Percentiles rank a stretch among this genome's conserved stretches.
These are phyloP conservation scores for Brassica hybrid DNA, from an alignment of 441 rosid genomes.

Conservation along the genomic window DNA sequence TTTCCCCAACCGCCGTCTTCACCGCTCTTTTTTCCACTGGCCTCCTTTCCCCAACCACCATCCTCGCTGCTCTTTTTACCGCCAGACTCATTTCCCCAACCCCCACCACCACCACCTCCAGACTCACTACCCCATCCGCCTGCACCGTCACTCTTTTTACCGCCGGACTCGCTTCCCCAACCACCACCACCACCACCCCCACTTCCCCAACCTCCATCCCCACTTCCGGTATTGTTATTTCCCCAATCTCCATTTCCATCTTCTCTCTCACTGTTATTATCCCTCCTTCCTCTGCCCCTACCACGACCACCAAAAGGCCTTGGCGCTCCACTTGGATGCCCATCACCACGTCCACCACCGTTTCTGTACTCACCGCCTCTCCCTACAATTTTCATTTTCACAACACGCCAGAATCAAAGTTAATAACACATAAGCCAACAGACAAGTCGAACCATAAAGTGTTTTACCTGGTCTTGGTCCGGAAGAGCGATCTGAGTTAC, in stretches of 20 bases:
- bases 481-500: constrained; percentile 73
- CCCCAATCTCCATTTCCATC: constrained; percentile 62
- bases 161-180: constrained; percentile 44
- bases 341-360: constrained; percentile 68
- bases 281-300: constrained; percentile 74
- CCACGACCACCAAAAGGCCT: constrained; percentile 76
- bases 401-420: neutral
- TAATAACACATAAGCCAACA: constrained; percentile 11
- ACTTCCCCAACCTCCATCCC: constrained; percentile 59
- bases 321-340: constrained; percentile 84
- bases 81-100: constrained; percentile 43
- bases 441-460: neutral
- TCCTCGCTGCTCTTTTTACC: constrained; percentile 40
- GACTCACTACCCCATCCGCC: constrained; percentile 34
- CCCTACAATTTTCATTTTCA: constrained; percentile 47
- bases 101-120: constrained; percentile 25
- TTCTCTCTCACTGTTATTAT: constrained; percentile 55
- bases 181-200: constrained; percentile 51
- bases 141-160: constrained; percentile 29
- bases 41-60: constrained; percentile 36
- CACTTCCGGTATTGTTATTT: constrained; percentile 57
- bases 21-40: constrained; percentile 52
- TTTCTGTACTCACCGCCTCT: constrained; percentile 65
- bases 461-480: constrained; percentile 63
- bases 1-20: constrained; percentile 38